phyloP scores from a whole-genome alignment of 2,329 filamentous ascomycete genomes.

The Xylaria polymorpha region DNA sequence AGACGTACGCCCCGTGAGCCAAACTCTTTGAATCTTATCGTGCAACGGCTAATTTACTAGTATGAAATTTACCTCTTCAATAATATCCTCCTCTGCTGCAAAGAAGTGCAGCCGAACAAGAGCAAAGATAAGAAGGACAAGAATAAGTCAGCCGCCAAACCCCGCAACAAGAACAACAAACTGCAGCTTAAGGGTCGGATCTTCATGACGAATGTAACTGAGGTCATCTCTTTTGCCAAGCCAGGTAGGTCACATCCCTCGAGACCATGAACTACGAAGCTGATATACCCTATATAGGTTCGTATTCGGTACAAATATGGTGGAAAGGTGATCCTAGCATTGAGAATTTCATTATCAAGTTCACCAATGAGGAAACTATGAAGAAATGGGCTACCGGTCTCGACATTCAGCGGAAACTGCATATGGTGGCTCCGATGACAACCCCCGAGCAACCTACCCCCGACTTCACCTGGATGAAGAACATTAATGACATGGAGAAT shows the following conservation, averaged over 20 bases:
- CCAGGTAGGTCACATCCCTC: constrained; percentile 72
- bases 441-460: constrained; percentile 67
- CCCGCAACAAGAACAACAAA: constrained; percentile 76
- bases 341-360: constrained; percentile 96
- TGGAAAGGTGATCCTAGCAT: constrained; percentile 98
- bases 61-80: constrained; percentile 99
- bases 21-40: constrained; percentile 13
- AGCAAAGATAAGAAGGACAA: constrained; percentile 80
- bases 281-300: constrained; percentile 65
- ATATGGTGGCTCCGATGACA: constrained; percentile 60
- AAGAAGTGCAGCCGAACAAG: constrained; percentile 90
- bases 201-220: constrained; percentile 98
- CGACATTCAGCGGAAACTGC: constrained; percentile 77
- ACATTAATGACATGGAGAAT: constrained; percentile 77
- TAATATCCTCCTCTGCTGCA: constrained; percentile 94
- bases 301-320: constrained; percentile 96
- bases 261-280: constrained; percentile 27
- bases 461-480: constrained; percentile 84
- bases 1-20: constrained; percentile 70
- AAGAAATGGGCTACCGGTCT: constrained; percentile 89
- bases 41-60: constrained; percentile 58
- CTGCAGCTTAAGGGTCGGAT: constrained; percentile 96
- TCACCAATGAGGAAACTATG: constrained; percentile 90
- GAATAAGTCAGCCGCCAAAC: constrained; percentile 68
- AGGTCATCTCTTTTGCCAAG: constrained; percentile 87